Percentiles rank a stretch among this genome's conserved stretches.
These are phyloP conservation scores for Aphanomyces euteiches DNA, from an alignment of 352 stramenopile genomes.

Conservation along the genomic window DNA sequence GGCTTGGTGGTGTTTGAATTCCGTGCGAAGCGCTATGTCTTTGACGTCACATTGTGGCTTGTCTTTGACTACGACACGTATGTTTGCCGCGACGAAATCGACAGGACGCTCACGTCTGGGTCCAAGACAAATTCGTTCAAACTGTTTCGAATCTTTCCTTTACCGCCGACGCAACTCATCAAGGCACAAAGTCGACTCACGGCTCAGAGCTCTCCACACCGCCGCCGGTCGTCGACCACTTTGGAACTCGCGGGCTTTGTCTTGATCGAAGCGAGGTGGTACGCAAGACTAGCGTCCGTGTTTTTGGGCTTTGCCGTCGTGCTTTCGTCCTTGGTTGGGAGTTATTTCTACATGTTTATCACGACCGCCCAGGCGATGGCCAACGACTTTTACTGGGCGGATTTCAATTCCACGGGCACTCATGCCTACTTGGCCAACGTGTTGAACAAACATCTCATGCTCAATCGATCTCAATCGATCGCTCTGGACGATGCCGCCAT, in stretches of 20 bases:
- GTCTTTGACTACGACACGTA: background rate
- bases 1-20: background rate
- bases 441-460: background rate
- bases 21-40: background rate
- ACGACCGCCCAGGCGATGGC: constrained; percentile 15
- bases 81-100: background rate
- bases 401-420: constrained; percentile 10
- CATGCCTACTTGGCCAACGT: background rate
- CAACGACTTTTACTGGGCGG: constrained; percentile 26
- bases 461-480: background rate
- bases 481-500: background rate
- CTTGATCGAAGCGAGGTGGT: no score
- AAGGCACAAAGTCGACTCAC: no score
- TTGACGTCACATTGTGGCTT: constrained; percentile 3
- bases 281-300: no score
- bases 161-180: no score
- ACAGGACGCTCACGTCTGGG: no score
- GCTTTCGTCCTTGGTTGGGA: constrained; percentile 6
- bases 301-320: background rate
- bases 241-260: no score
- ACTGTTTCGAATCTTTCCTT: no score
- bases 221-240: no score
- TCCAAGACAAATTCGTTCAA: no score
- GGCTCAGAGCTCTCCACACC: no score
- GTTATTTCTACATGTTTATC: constrained; percentile 19